Base-by-base conservation (phyloP, 2,329 filamentous ascomycete genomes). In the Davidsoniella australis region DNA sequence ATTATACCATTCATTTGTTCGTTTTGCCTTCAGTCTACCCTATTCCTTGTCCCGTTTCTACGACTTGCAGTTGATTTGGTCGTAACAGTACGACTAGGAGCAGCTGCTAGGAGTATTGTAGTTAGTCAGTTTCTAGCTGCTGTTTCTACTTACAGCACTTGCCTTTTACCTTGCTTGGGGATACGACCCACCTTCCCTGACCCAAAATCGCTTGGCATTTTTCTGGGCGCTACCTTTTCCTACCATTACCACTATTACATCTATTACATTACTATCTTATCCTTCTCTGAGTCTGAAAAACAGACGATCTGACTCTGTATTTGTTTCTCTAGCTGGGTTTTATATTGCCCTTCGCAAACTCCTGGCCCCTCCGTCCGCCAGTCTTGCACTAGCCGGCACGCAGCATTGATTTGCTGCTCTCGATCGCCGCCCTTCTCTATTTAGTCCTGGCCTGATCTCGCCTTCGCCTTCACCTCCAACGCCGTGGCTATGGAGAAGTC, bases 401-500 rank as follows among this genome's bases (percentile, higher is more conserved):
- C 14, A 24, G 24, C 12, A 23, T 24, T 42, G 41, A 24, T 42
- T 42, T 42, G 9, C 41, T 12, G 41, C 18, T 42, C 29, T 42
- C 26, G 26, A 17, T 45, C 26, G 14, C 29, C 23, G 20, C n/a
- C 29, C 14, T 16, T 14, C 26, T 45, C 16, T 16, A 26, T 18
- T 8, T 10, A 6, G 12, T 26, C 23, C n/a, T n/a, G 9, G 10
- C n/a, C 23, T n/a, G 18, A 44, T 33, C n/a, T 36, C 26, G 12
- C 18, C n/a, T 17, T 12, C 3, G 29, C 23, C 33, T n/a, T 3
- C 33, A 41, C 41, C n/a, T 12, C 29, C 18, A 12, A 18, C 47
- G 14, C 6, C 40, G 24, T 12, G 38, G 26, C 39, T 39, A 54
- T 54, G 52, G 54, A 53, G 18, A 54, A 54, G 18, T 48, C 50